Base-by-base conservation (phyloP, 225 moss, liverwort and hornwort species). In the Thuidium tamariscinum region DNA sequence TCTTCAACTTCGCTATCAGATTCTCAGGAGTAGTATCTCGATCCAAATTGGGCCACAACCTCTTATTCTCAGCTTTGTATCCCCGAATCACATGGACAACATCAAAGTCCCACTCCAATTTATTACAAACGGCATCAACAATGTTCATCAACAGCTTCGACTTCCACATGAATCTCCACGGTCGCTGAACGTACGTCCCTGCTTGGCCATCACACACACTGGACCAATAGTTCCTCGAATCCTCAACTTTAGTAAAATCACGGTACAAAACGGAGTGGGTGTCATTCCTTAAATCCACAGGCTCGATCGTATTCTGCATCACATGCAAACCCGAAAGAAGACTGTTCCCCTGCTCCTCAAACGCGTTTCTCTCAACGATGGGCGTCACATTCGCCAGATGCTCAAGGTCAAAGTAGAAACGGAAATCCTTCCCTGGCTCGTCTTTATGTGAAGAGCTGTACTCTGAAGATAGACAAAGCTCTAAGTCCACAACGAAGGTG, bases 51-150 rank as follows among this genome's bases (percentile, higher is more conserved):
- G 97, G 97, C 95, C 96, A 98, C 59, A 92, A 82, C 49, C 68
- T 90, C 88, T 86, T 93, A 63, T 98, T 91, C 54, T 94, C 85
- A 4, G 89, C 93, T 89, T 95, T 96, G 52, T 91, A 95, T 54
- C 97, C 97, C 54, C 97, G 91, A 41, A 98, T 92, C 21, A 98
- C 91, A 77, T 98, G 97, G 57, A 93, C 94, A 21, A 94, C 95
- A 79, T 96, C 96, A 15, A 95, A 98, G 74, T 98, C 95, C 97
- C 97, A 98, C 77, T 95, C 96, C 92, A 98, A 77, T 89, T 91
- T 95, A 51, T 94, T 96, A 51, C 97, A 95, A 61, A 98, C 95
- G 11, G 96, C 97, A 78, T 92, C 83, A 41, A 98, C 97, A 14
- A 98, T 96, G 65, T 95, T 94, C 87, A 96, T 90, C 79, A 98